Base-by-base conservation (phyloP, 257 asterid species). In the Fraxinus quadrangulata region DNA sequence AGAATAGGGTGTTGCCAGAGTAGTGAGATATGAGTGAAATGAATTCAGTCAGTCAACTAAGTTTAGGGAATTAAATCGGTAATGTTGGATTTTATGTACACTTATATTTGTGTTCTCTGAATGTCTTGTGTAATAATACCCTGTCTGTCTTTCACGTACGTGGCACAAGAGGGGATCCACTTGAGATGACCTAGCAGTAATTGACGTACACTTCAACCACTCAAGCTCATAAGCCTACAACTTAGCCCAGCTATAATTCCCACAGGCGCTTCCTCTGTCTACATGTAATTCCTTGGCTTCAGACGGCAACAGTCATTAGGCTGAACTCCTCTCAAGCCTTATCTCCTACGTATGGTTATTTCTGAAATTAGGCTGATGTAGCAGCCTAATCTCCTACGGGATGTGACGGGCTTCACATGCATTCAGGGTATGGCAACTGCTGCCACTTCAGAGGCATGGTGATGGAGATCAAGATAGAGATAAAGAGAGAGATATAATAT, bases 1-100 rank as follows among this genome's bases (percentile, higher is more conserved):
- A 56, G 66, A 19, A 21, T 56, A 17, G 9, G 65, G 65, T n/a
- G 65, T 54, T 17, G 26, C 65, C 23, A 19, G 24, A 54, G 24
- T 54, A 54, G 63, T 45, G 65, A 19, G 13, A 3, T 24, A 26
- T 45, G 75, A 40, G 75, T 45, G 75, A 72, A 45, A 72, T 40
- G 21, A 5, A 37, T 24, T 24, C 59, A 11, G 65, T 40, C 37
- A 72, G 36, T 72, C n/a, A 54, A 72, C 7, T 45, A 12, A 42
- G 21, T 6, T 45, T 45, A 45, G 37, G 45, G 11, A 72, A 42
- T 40, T 34, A 75, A 34, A 13, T 49, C 16, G n/a, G 73, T 26
- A 66, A 40, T 19, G 13, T 67, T 16, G 74, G 68, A 76, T 66
- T 28, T 39, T 13, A 2, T 45, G 49, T 45, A 67, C 72, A 6